These are phyloP conservation scores for Botryosphaeria dothidea DNA, from an alignment of 2,329 filamentous ascomycete genomes.

Conservation along the genomic window DNA sequence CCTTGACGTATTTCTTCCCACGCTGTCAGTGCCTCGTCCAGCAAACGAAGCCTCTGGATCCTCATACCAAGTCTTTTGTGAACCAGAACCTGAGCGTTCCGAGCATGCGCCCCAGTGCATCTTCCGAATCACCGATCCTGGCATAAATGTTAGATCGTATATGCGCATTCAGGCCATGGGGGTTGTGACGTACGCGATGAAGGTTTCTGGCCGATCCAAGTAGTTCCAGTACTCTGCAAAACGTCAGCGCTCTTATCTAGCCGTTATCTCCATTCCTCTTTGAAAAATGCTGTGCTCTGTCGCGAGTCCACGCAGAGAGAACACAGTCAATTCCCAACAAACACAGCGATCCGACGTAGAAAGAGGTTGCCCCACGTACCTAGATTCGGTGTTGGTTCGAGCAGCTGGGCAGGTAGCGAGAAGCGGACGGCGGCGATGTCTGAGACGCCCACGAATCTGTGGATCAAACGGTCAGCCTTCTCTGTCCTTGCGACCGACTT, in stretches of 20 bases:
- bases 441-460: conserved; percentile 89
- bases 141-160: conserved; percentile 38
- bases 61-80: conserved; percentile 80
- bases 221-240: conserved; percentile 94
- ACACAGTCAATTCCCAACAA: not conserved
- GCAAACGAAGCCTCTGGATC: not conserved
- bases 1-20: conserved; percentile 87
- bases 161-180: not conserved
- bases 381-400: conserved; percentile 94
- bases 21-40: conserved; percentile 24
- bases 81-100: conserved; percentile 97
- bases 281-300: not conserved
- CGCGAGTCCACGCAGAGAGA: not conserved
- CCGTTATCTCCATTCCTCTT: not conserved
- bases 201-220: conserved; percentile 90
- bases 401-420: conserved; percentile 89
- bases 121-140: conserved; percentile 83
- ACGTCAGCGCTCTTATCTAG: conserved; percentile 26
- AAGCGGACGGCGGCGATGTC: conserved; percentile 96
- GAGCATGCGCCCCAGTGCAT: conserved; percentile 89
- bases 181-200: conserved; percentile 58
- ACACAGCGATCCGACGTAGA: no score
- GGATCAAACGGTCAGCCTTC: not conserved
- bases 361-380: conserved; percentile 45
- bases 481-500: not conserved